Base-by-base conservation (phyloP, 495 filamentous ascomycete species). In the Penicillium waksmanii region DNA sequence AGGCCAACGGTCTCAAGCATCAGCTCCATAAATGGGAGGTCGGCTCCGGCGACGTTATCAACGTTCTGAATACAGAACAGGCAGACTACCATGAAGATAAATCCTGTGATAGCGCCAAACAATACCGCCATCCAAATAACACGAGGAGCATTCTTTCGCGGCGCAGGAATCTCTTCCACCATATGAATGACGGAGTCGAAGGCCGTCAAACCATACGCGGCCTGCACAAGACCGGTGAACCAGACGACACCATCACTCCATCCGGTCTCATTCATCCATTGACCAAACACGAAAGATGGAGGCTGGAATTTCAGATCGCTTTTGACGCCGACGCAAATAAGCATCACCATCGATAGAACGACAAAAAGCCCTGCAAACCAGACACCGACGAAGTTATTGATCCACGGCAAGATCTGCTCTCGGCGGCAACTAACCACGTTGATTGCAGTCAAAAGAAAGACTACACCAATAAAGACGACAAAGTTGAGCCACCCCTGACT, bases 41-140 rank as follows among this genome's bases (percentile, higher is more conserved):
- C 66, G 12, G 78, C 71, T 46, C 76, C 71, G 63, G 88, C 75
- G 19, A 93, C 81, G 0, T 75, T 73, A 34, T 80, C 75, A 42
- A 92, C 72, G 60, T 87, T 81, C 56, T 80, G 87, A 61, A 93
- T 90, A 57, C 81, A 80, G 70, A 93, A 93, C 49, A 89, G 83
- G 46, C 92, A 81, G 27, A 89, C 83, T 31, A 93, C 84, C 65
- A 88, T 84, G 70, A 90, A 94, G 66, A 83, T 79, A 67, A 93
- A 90, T 0, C 89, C 87, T n/a, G 74, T 76, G 25, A 80, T 54
- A 11, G 89, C 54, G 87, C 77, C 77, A 27, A 73, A 71, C 3
- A 74, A 57, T 1, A 80, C 75, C 3, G 76, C 70, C 48, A 79
- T 72, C 66, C 71, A 77, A 57, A 80, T 79, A 3, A 75, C 72